Base-by-base conservation (phyloP, 2,329 filamentous ascomycete species). In the Penicillium verrucosum region DNA sequence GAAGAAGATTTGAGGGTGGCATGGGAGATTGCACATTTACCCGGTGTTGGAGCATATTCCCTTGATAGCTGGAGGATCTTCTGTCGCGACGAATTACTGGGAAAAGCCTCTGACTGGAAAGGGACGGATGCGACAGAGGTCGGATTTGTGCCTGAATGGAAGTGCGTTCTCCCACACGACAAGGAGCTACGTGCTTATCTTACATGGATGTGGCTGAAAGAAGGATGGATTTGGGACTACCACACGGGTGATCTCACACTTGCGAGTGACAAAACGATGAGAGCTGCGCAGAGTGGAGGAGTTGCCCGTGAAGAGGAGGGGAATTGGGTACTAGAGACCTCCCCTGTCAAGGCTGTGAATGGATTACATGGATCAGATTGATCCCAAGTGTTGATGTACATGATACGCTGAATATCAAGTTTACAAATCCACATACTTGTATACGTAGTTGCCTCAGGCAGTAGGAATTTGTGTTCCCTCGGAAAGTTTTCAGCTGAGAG, bases 1-100 rank as follows among this genome's bases (percentile, higher is more conserved):
- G 79, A 81, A 53, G 77, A 79, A 16, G 76, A 76, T 41, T 77
- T 80, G 11, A 74, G 77, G 0, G 80, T 83, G 5, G 82, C 83
- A 0, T 95, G 91, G 86, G 92, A 97, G 68, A 89, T 96, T 58
- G 91, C 88, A 0, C 90, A 96, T 71, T 77, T 97, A 56, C 92
- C 90, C 0, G 86, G 90, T 52, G 71, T 82, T 54, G 90, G 92
- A 16, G 81, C 85, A 1, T 97, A 97, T 72, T 89, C 90, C 0
- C 79, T 93, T 47, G 92, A 97, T 73, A 92, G 89, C 68, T 97
- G 91, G 89, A 85, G 92, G 3, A 96, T 97, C 61, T 97, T 97
- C 73, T 96, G 91, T 70, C 85, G 92, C 1, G 92, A 97, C 70
- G 79, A 82, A 32, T 73, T 96, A 25, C 82, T 92, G 8, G 87